Evolutionary conservation across 495 filamentous ascomycete genomes (phyloP), one percentile per base, ranked within the genome.

Genomic region (Pseudoneurospora amorphoporcata): DNA sequence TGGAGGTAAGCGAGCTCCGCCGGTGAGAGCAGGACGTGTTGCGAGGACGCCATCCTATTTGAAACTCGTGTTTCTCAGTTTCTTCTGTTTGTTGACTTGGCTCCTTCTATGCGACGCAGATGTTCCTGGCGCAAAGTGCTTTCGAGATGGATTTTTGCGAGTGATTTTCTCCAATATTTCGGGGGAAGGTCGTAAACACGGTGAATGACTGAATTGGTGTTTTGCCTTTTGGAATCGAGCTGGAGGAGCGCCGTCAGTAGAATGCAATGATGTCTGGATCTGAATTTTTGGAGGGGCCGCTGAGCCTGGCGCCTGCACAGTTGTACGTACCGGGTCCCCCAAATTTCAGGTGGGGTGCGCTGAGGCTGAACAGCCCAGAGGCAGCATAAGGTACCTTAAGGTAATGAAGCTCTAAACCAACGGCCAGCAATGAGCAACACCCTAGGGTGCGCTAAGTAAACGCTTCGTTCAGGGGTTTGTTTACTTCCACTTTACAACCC

Each of bases 1-100:
- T 94, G 94, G 68, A 98, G 90, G 86, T 97, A 99, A 80, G 94
- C 92, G 76, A 98, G 93, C 82, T 99, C 96, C 75, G 95, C 93
- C 47, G 94, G 94, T 29, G 94, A 97, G 82, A 99, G 90, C 76
- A 92, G 90, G 32, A 86, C 79, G 76, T 86, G 85, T 72, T 86
- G 83, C 58, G 79, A 76, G 39, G 83, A 79, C 41, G 79, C 77
- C 79, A 81, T 81, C 29, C 65, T 76, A 45, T 8, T 73, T 41
- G 29, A 61, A 3, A 32, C 32, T 61, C 29, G 53, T 35, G 6
- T 3, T 61, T 61, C 53, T 61, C 23, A 23, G 29, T 16, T 32
- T 35, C 23, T 29, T 16, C 10, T 29, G 23, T 35, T 61, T 32
- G 53, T 61, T 58, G 23, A 61, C 29, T 61, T 16, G 23, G 29